A percentile compares a stretch with the other conserved stretches of the same genome.
These are phyloP conservation scores for Pyricularia pennisetigena DNA, from an alignment of 2,329 filamentous ascomycete genomes.

Conservation along the genomic window DNA sequence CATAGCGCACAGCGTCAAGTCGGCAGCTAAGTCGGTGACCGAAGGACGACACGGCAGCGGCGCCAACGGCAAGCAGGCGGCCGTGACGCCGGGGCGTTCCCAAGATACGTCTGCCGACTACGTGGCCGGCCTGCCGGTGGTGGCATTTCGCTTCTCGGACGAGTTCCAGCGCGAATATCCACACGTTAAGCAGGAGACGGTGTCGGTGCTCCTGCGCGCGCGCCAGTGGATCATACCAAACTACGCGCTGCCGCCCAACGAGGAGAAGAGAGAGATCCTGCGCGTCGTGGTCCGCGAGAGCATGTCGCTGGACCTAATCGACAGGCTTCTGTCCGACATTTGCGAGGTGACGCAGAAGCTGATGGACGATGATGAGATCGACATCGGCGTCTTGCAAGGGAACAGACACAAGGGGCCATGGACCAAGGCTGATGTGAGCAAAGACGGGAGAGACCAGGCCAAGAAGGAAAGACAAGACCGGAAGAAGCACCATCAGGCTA, in stretches of 20 bases:
- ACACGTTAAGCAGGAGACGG: slow-evolving; percentile 52
- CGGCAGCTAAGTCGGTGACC: slow-evolving; percentile 11
- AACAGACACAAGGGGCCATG: slow-evolving; percentile 6
- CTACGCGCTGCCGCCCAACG: slow-evolving; percentile 54
- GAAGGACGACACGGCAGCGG: not conserved
- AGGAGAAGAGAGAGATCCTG: slow-evolving; percentile 54
- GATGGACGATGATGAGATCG: slow-evolving; percentile 41
- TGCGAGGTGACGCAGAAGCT: slow-evolving; percentile 49
- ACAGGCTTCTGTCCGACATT: slow-evolving; percentile 52
- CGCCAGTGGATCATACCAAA: slow-evolving; percentile 66
- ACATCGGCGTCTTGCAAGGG: slow-evolving; percentile 36
- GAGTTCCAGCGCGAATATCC: slow-evolving; percentile 50
- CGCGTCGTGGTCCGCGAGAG: slow-evolving; percentile 58
- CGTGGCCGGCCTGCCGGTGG: slow-evolving; percentile 56
- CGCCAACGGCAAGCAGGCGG: not conserved
- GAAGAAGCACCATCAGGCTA: slow-evolving; percentile 5
- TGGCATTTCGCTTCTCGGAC: slow-evolving; percentile 55
- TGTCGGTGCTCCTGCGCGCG: slow-evolving; percentile 52
- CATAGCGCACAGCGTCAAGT: slow-evolving; percentile 24
- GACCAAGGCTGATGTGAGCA: slow-evolving; percentile 3
- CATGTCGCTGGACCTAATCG: slow-evolving; percentile 59
- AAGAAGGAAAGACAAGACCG: slow-evolving; percentile 1
- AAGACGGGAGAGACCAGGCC: slow-evolving; percentile 2
- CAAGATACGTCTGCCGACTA: slow-evolving; percentile 48
- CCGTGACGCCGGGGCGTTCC: slow-evolving; percentile 15